Evolutionary conservation across 495 filamentous ascomycete species (phyloP), one percentile per base, ranked within the genome.

Genomic region (Penicillium soppii): DNA sequence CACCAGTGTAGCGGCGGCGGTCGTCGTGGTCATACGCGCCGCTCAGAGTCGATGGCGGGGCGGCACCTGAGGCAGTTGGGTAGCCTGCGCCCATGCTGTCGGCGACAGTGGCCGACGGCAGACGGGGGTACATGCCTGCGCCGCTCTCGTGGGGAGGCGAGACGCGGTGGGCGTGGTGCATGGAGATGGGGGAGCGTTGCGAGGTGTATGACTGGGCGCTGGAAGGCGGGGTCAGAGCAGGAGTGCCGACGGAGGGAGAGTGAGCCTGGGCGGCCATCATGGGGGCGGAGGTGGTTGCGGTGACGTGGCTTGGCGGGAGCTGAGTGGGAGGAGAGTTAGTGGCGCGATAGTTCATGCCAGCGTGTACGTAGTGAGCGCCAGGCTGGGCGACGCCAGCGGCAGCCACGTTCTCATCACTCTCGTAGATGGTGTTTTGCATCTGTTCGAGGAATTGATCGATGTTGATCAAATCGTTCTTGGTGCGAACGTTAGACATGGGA

Each of bases 391-490:
- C 77, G 43, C 87, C 88, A 26, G 87, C 85, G 1, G 87, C 87
- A 12, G 89, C 85, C 3, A 88, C 79, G 12, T 88, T 82, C 59
- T 89, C 87, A 19, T 91, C 84, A 60, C 83, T 92, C 68, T 97
- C 92, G 65, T 97, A 97, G 22, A 97, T 87, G 7, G 92, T 96
- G 54, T 84, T 80, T 61, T 96, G 91, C 78, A 97, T 91, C 69
- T 96, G 90, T 68, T 96, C 89, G 30, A 99, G 78, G 73, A 96
- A 87, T 52, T 91, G 85, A 69, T 97, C 92, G 63, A 96, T 88
- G 64, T 92, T 86, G 62, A 91, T 77, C 20, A 99, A 75, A 56
- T 99, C 92, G 57, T 82, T 89, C 82, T 97, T 97, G 47, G 91
- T 96, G 54, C 91, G 83, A 30, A 96, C 75, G 52, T 95, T 91